Base-by-base conservation (phyloP, 202 grass and related monocot species). In the Elaeis oleifera region DNA sequence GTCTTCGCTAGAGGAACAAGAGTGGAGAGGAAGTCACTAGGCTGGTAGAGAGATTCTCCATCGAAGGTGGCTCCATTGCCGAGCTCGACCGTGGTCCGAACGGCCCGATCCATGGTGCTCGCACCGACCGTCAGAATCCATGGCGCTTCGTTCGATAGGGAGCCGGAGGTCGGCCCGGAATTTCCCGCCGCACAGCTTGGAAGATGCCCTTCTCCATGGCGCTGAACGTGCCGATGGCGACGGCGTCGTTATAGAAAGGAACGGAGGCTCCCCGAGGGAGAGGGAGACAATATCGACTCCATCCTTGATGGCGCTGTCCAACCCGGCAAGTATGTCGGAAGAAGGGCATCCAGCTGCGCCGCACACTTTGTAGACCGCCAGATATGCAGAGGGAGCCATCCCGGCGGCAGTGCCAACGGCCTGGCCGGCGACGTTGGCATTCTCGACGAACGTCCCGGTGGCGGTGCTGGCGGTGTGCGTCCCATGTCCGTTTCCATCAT, bases 291-390 rank as follows among this genome's bases (percentile, higher is more conserved):
- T n/a, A 13, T 61, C 59, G 27, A 61, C 59, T 6, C 28, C 59
- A 18, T 61, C 59, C 2, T 32, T 39, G n/a, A 44, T 19, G 7
- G 59, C 59, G 5, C 17, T n/a, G 17, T 61, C 59, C 27, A 61
- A 4, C 13, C 59, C 28, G 28, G 59, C 59, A 16, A 61, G 5
- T 16, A 61, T 19, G 17, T 18, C 59, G 26, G 13, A 44, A 9
- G 1, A 17, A 1, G 23, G 15, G 29, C 59, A 61, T 20, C 29
- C 59, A 7, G 21, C 7, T 1, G 3, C 16, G n/a, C 16, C 13
- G 28, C 59, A 61, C 27, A 61, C 59, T 29, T 39, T 61, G n/a
- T 61, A 61, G 13, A 61, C 20, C 1, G 59, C 59, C 6, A 44
- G 14, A 18, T 61, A 9, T 1, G 59, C 59, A 3, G 6, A 31